Base-by-base conservation (phyloP, 2,329 filamentous ascomycete genomes). In the Penicillium sp. region DNA sequence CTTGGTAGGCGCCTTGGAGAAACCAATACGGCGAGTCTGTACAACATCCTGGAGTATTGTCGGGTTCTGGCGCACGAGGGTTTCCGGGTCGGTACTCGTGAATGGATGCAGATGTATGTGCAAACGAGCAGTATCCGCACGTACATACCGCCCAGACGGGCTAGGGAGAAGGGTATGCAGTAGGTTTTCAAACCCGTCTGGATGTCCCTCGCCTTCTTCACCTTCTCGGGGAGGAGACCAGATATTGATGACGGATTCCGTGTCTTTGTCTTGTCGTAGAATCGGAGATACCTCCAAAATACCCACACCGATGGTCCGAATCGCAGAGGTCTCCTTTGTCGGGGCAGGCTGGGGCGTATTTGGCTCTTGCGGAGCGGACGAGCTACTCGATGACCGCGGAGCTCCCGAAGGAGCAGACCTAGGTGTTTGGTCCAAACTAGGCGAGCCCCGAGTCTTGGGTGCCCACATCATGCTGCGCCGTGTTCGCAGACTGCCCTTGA, bases 1-100 rank as follows among this genome's bases (percentile, higher is more conserved):
- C 74, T 92, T 93, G 0, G 90, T 93, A 0, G 95, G 94, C 1
- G 93, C 93, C 13, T 93, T 93, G 3, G 94, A 92, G 75, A 99
- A 98, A 1, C 93, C 95, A 76, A 98, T 93, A 75, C 95, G 95
- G 70, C 85, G 90, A 0, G 93, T 96, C 75, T 90, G 90, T 60
- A 85, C 84, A 62, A 98, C 86, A 56, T 90, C 89, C 55, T 96
- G 90, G 15, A 99, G 86, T 15, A 96, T 80, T 0, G 94, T 98
- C 0, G 95, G 95, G 3, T 92, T 97, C 53, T 90, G 88, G 72
- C 91, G 92, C 72, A 98, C 90, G 44, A 99, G 84, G 0, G 81
- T 82, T 67, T 96, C 92, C 0, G 92, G 88, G 70, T 98, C 92
- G 1, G 87, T 83, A 69, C 90, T 86, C 38, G 88, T 85, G 75